Evolutionary conservation across 345 rosid species (phyloP), one percentile per base, ranked within the genome.

Genomic region (Heritiera littoralis): DNA sequence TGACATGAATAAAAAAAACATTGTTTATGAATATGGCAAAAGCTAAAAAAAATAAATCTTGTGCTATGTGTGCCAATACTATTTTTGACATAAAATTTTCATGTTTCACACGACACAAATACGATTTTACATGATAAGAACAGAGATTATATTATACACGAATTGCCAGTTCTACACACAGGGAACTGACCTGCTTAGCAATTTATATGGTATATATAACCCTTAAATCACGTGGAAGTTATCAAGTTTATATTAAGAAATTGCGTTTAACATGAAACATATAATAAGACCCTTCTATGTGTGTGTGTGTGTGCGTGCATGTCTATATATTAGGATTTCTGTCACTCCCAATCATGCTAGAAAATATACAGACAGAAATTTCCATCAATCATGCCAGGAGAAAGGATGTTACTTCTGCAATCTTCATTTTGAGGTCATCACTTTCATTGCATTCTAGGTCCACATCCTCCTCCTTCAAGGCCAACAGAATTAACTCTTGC

Each of bases 391-490:
- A 55, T 72, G 32, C 49, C 61, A 32, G 55, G 58, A 81, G 82
- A 79, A 72, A 55, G 74, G 58, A 82, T 40, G 74, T 79, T 87
- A 94, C 98, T 80, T 96, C 95, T 11, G 97, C 95, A 79, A 96
- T 96, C 89, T 87, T 90, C 80, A 87, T 88, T 86, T 89, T 92
- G 75, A 94, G 86, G 79, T 89, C 93, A 82, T 94, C 95, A 48
- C 90, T 87, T 79, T 86, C 89, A 79, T 78, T 80, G 78, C 84
- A 84, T 48, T 83, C 95, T 76, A 87, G 80, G 80, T 92, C 90
- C 79, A 89, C 74, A 79, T 91, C 98, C 83, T 96, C 99, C 84
- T 92, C 98, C 81, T 90, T 90, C 84, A 96, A 83, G 48, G 99
- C 98, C 90, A 96, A 85, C 83, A 85, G 69, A 76, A 96, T 89